These are phyloP conservation scores for Capsicum pubescens DNA, from an alignment of 257 asterid genomes.

Conservation along the genomic window DNA sequence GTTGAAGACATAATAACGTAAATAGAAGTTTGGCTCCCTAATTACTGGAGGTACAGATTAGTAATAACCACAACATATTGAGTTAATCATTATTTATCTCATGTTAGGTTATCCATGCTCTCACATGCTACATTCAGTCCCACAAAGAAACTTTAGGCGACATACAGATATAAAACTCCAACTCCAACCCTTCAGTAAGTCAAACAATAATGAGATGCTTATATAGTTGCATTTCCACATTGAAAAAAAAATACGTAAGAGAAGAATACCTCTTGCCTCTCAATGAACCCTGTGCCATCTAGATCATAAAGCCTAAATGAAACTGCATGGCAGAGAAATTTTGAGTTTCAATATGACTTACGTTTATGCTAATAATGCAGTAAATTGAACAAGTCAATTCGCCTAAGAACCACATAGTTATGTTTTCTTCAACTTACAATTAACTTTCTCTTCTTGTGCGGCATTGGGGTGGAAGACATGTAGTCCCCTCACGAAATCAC, in stretches of 20 bases:
- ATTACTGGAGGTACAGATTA: neutral
- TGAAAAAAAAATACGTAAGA: neutral
- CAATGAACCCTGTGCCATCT: conserved; percentile 95
- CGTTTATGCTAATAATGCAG: neutral
- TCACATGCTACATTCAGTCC: neutral
- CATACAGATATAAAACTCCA: neutral
- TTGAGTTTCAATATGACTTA: neutral
- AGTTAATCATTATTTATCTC: neutral
- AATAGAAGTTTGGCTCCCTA: neutral
- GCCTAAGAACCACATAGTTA: neutral
- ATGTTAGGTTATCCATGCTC: neutral
- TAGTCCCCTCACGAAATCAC: conserved; percentile 91
- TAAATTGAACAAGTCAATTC: neutral
- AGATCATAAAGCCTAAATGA: conserved; percentile 93
- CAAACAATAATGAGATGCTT: neutral
- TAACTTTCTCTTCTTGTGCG: conserved; percentile 81
- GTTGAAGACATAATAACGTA: neutral
- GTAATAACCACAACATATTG: neutral
- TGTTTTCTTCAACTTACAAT: conserved; percentile 58
- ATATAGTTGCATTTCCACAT: conserved; percentile 2
- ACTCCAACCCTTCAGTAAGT: conserved; percentile 12
- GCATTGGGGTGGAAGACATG: conserved; percentile 99
- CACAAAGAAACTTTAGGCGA: neutral
- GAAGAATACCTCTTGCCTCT: conserved; percentile 83
- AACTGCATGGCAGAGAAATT: conserved; percentile 58